Evolutionary conservation across 1,139 yeast genomes (phyloP).

Genomic region (Zygoascus sp.): DNA sequence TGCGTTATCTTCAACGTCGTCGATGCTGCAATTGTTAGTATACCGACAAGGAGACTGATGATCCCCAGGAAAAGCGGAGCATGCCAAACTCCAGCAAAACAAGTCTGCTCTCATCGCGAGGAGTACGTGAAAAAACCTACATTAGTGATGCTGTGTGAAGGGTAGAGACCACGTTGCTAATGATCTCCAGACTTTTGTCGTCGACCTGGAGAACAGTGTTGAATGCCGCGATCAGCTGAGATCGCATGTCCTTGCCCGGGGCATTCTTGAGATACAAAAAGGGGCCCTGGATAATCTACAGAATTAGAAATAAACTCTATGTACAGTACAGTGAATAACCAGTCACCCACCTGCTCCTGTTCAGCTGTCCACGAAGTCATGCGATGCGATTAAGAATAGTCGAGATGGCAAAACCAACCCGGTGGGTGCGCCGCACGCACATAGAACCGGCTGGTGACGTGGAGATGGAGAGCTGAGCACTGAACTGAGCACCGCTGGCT

Average conservation of each 20-base stretch:
- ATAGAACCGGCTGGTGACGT: background rate
- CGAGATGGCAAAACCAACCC: background rate
- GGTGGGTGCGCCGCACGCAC: background rate
- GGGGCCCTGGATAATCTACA: conserved; percentile 44
- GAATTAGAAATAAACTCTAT: background rate
- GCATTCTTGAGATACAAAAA: conserved; percentile 46
- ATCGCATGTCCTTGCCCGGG: conserved; percentile 56
- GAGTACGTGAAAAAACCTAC: conserved; percentile 16
- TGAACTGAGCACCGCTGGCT: too few relatives aligned
- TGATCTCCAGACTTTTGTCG: conserved; percentile 32
- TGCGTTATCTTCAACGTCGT: conserved; percentile 83
- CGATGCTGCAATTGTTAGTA: conserved; percentile 41
- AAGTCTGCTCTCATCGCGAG: too few relatives aligned
- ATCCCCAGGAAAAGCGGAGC: too few relatives aligned
- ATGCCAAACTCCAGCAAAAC: too few relatives aligned
- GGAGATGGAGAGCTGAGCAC: too few relatives aligned
- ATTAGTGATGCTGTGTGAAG: conserved; percentile 64
- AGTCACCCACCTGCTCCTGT: conserved; percentile 17
- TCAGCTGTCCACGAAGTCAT: conserved; percentile 19
- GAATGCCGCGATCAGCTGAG: conserved; percentile 47
- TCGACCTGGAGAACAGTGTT: conserved; percentile 45
- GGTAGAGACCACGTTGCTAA: conserved; percentile 48
- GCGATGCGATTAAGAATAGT: background rate
- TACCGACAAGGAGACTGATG: too few relatives aligned
- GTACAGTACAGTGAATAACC: background rate